Evolutionary conservation across 1,284 basidiomycete species (phyloP), one percentile per base, ranked within the genome.

Genomic region (Ceratobasidium sp.): DNA sequence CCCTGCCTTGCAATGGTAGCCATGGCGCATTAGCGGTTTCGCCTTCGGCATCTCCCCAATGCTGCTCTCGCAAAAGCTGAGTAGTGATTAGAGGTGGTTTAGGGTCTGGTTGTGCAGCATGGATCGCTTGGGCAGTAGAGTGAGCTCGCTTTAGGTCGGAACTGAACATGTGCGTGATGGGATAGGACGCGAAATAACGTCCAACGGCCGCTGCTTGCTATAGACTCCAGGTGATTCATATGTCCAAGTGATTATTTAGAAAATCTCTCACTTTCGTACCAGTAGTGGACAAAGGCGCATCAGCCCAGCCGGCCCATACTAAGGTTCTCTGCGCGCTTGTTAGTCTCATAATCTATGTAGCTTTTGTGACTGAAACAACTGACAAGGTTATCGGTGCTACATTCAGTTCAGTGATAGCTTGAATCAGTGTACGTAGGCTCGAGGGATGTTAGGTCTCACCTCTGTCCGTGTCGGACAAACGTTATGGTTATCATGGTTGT

Each of bases 161-260:
- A 9, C 93, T 89, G 84, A 94, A 91, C 78, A 98, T 93, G 20
- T 89, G 89, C 57, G 89, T 87, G 80, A 96, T 88, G 10, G 82
- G 87, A 15, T 86, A 89, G 42, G 86, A 81, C 23, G 81, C 77
- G 62, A 96, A 89, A 26, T 90, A 90, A 66, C 87, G 84, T 0
- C 91, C 95, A 1, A 95, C 86, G 0, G 94, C 94, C 81, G 89
- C 90, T 2, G 96, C 95, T 93, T 97, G 96, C 93, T 95, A 80
- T n/a, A 33, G 10, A 57, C 48, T 50, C 28, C 80, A 66, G n/a
- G 23, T 28, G 40, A 54, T 23, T 50, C 33, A n/a, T 13, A 64
- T 44, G 61, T 64, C 17, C 62, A n/a, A 26, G 46, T 52, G 33
- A 42, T 1, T 23, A 7, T 23, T 50, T 13, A 50, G 46, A 42